A percentile compares a stretch with the other conserved stretches of the same genome.
These are phyloP conservation scores for Dothideomycetidae sp. DNA, from an alignment of 2,329 filamentous ascomycete genomes.

Conservation along the genomic window DNA sequence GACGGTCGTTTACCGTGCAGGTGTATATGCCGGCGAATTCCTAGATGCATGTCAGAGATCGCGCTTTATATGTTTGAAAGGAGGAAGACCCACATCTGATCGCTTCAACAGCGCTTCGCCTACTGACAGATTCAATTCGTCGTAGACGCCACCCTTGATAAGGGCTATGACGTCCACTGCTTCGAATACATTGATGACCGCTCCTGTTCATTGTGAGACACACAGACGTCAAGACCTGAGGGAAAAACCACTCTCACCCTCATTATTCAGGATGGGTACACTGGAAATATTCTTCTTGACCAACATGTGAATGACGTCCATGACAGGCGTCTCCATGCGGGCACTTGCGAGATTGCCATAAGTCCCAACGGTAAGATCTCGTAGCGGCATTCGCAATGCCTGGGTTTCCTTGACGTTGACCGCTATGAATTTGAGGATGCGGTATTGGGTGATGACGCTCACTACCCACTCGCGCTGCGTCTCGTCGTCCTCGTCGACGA, in stretches of 20 bases:
- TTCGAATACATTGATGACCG: slow-evolving; percentile 90
- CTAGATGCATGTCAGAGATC: slow-evolving; percentile 25
- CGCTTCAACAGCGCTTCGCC: slow-evolving; percentile 81
- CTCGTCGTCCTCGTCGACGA: slow-evolving; percentile 89
- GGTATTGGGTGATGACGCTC: slow-evolving; percentile 94
- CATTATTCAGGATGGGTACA: slow-evolving; percentile 76
- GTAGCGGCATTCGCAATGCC: slow-evolving; percentile 71
- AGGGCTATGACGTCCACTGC: slow-evolving; percentile 93
- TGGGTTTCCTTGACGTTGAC: slow-evolving; percentile 87
- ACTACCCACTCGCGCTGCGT: slow-evolving; percentile 85
- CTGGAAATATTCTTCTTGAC: slow-evolving; percentile 89
- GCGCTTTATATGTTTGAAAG: not conserved
- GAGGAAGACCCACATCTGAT: slow-evolving; percentile 44
- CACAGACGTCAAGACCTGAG: no score
- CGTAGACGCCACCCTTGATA: slow-evolving; percentile 85
- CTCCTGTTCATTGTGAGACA: slow-evolving; percentile 28
- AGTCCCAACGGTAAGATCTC: slow-evolving; percentile 72
- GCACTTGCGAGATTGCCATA: slow-evolving; percentile 71
- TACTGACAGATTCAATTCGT: slow-evolving; percentile 72
- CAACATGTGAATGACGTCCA: slow-evolving; percentile 87
- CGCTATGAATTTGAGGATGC: slow-evolving; percentile 95
- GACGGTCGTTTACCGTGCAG: slow-evolving; percentile 76
- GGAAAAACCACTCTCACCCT: no score
- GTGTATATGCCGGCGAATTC: slow-evolving; percentile 97
- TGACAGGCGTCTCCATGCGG: slow-evolving; percentile 76